These are phyloP conservation scores for Sporisorium graminicola DNA, from an alignment of 1,284 basidiomycete species.

Conservation along the genomic window DNA sequence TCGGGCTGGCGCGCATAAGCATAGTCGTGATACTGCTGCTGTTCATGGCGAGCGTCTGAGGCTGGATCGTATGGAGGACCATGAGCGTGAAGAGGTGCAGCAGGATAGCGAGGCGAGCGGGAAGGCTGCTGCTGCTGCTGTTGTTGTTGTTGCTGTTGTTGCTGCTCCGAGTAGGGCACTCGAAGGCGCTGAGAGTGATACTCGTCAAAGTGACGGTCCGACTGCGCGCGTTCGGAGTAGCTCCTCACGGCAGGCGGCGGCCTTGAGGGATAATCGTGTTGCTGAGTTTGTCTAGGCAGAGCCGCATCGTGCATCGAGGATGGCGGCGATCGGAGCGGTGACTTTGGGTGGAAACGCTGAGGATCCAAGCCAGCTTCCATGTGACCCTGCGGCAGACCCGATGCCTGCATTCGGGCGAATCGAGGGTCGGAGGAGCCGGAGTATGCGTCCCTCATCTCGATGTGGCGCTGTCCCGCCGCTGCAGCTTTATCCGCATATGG, in stretches of 20 bases:
- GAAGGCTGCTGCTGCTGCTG: too few species aligned
- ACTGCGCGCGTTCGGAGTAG: neutral
- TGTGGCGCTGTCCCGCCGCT: constrained; percentile 15
- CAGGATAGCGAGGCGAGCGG: constrained; percentile 6
- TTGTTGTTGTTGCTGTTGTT: neutral
- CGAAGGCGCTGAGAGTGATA: constrained; percentile 11
- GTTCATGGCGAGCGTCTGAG: constrained; percentile 6
- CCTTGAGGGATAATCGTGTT: constrained; percentile 7
- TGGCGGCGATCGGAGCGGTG: constrained; percentile 3
- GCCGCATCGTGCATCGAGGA: constrained; percentile 4
- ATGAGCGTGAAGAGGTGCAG: constrained; percentile 4
- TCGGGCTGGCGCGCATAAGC: neutral
- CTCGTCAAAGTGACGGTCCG: constrained; percentile 11
- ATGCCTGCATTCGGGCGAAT: constrained; percentile 17
- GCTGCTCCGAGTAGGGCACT: constrained; percentile 9
- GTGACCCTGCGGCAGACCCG: constrained; percentile 28
- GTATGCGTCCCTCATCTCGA: constrained; percentile 13
- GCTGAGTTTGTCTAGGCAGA: neutral
- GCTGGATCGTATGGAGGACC: neutral
- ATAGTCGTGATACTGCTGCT: constrained; percentile 2
- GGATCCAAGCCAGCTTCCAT: constrained; percentile 12
- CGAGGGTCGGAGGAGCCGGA: constrained; percentile 15
- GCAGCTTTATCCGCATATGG: constrained; percentile 5
- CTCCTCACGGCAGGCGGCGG: neutral
- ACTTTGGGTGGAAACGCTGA: constrained; percentile 5